Evolutionary conservation across 805 yeast species (phyloP).

Genomic region (Kazachstania bromeliacearum): DNA sequence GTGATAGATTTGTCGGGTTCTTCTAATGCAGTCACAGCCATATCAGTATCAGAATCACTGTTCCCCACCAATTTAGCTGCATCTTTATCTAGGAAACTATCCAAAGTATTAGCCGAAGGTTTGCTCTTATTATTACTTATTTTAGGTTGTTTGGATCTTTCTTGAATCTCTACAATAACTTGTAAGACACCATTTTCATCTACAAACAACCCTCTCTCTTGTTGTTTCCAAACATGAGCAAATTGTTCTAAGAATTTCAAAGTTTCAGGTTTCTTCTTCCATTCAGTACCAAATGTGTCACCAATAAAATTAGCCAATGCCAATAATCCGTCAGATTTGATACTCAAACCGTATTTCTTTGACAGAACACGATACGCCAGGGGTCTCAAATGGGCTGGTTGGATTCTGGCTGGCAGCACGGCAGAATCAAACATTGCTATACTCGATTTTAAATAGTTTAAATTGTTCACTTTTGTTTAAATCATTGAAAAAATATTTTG

Average conservation of each 20-base stretch:
- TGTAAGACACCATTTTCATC: constrained; percentile 62
- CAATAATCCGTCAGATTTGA: constrained; percentile 75
- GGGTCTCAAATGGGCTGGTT: constrained; percentile 79
- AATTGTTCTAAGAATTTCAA: constrained; percentile 52
- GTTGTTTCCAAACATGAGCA: constrained; percentile 79
- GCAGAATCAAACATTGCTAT: too few relatives aligned
- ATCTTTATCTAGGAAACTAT: too few relatives aligned
- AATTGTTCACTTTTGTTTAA: too few relatives aligned
- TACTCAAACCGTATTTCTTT: constrained; percentile 83
- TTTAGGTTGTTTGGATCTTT: constrained; percentile 9
- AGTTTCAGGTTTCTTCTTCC: constrained; percentile 43
- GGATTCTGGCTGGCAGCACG: constrained; percentile 65
- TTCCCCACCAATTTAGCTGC: constrained; percentile 4
- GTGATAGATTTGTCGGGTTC: not conserved
- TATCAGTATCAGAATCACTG: not conserved
- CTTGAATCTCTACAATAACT: constrained; percentile 52
- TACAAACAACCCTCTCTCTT: constrained; percentile 76
- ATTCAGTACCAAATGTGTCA: constrained; percentile 67
- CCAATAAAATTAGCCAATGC: constrained; percentile 71
- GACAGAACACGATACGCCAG: constrained; percentile 83
- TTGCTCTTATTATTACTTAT: not conserved
- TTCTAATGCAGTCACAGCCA: not conserved
- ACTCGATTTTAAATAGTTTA: too few relatives aligned
- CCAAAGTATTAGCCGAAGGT: not conserved
- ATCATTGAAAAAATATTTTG: too few relatives aligned